Evolutionary conservation across 202 grass and related monocot species (phyloP).

Genomic region (Bolboschoenoplectus hybrid): DNA sequence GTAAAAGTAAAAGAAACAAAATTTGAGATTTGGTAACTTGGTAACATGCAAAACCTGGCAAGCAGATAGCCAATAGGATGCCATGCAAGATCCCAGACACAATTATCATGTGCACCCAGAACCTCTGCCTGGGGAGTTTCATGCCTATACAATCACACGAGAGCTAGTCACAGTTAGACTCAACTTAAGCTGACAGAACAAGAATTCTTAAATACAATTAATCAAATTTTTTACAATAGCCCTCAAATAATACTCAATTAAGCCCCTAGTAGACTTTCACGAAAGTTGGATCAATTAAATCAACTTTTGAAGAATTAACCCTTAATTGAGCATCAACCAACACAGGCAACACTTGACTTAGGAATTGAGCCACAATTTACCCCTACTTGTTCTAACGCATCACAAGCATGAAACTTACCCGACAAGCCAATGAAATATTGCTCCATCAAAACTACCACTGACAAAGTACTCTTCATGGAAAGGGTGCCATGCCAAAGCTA

Average conservation of each 20-base stretch:
- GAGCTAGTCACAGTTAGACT: neutral
- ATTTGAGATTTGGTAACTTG: neutral
- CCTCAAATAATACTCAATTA: conserved; percentile 1
- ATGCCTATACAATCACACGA: conserved; percentile 65
- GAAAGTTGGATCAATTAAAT: neutral
- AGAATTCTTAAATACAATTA: neutral
- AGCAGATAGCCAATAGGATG: conserved; percentile 99
- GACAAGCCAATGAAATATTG: conserved; percentile 99
- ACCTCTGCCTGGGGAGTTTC: conserved; percentile 93
- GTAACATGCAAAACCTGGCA: conserved; percentile 65
- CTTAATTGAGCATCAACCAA: neutral
- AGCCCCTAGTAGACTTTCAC: neutral
- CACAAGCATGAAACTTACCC: conserved; percentile 61
- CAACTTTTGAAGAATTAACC: conserved; percentile 1
- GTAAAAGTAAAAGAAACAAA: neutral
- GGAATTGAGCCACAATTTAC: neutral
- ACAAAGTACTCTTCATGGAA: conserved; percentile 99
- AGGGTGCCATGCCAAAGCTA: conserved; percentile 97
- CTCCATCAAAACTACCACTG: conserved; percentile 96
- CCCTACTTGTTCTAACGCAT: neutral
- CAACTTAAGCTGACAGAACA: neutral
- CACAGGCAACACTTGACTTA: neutral
- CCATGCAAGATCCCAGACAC: conserved; percentile 99
- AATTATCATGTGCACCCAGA: conserved; percentile 84
- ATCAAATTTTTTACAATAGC: neutral